Conservation (phyloP, 768 basidiomycete species). For the Plicaturopsis crispa region DNA sequence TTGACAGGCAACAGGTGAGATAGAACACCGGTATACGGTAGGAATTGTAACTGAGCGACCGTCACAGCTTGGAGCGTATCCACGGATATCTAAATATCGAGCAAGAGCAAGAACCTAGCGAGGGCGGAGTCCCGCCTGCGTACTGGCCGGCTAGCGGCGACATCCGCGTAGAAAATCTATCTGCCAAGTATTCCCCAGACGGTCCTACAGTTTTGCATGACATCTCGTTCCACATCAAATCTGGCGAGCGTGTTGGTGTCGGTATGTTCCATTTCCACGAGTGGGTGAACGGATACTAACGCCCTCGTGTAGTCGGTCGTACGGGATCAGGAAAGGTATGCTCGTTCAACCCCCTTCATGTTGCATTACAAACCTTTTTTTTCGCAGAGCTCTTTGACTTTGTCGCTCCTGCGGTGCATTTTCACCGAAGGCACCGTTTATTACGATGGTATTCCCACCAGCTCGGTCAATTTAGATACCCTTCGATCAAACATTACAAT, state of each 20-base stretch:
- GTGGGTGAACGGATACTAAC: neutral
- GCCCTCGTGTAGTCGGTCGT: conserved; percentile 35
- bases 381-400: conserved; percentile 35
- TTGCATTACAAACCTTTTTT: conserved; percentile 13
- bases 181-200: conserved; percentile 41
- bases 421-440: conserved; percentile 42
- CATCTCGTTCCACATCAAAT: conserved; percentile 40
- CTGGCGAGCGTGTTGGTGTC: conserved; percentile 52
- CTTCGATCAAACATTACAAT: conserved; percentile 49
- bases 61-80: conserved; percentile 41
- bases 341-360: conserved; percentile 25
- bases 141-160: conserved; percentile 57
- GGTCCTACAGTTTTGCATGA: conserved; percentile 50
- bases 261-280: conserved; percentile 21
- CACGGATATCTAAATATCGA: conserved; percentile 48
- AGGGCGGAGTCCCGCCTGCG: conserved; percentile 43
- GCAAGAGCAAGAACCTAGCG: conserved; percentile 37
- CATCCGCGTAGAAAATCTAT: conserved; percentile 41
- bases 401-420: conserved; percentile 48
- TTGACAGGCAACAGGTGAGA: conserved; percentile 19
- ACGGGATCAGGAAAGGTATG: conserved; percentile 49
- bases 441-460: conserved; percentile 41
- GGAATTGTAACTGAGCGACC: too few species aligned
- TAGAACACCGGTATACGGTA: neutral
- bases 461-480: conserved; percentile 42